Evolutionary conservation across 1,284 basidiomycete genomes (phyloP).

Genomic region (Mycosarcoma maydis): DNA sequence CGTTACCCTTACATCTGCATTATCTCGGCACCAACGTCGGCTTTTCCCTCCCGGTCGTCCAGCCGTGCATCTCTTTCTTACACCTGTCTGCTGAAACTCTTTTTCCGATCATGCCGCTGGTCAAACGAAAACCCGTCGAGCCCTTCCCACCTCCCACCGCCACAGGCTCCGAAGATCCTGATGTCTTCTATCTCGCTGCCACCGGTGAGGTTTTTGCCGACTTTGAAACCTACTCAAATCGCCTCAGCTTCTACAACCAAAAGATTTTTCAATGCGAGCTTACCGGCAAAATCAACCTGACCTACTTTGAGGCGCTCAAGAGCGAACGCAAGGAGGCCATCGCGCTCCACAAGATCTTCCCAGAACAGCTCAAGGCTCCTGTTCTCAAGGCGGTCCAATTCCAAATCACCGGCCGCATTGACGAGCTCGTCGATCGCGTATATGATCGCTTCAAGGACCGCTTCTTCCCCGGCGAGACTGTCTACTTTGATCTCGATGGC

Average conservation of each 20-base stretch:
- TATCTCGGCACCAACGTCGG: no score
- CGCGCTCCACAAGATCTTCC: conserved; percentile 88
- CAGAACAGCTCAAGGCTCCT: conserved; percentile 87
- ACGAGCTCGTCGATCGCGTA: conserved; percentile 90
- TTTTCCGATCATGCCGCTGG: conserved; percentile 52
- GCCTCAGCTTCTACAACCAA: conserved; percentile 91
- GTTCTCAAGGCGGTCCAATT: conserved; percentile 93
- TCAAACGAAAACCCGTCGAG: conserved; percentile 62
- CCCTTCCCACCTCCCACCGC: conserved; percentile 52
- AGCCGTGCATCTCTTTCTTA: no score
- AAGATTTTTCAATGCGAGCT: conserved; percentile 95
- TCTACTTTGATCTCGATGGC: conserved; percentile 64
- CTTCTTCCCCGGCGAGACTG: conserved; percentile 82
- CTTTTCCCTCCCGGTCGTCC: no score
- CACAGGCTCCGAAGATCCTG: conserved; percentile 53
- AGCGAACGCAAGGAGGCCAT: conserved; percentile 88
- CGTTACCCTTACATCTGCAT: no score
- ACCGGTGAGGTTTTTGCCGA: conserved; percentile 65
- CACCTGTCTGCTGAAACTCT: no score
- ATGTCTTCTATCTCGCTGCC: conserved; percentile 61
- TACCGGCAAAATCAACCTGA: conserved; percentile 88
- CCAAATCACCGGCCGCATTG: conserved; percentile 87
- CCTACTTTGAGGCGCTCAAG: conserved; percentile 91
- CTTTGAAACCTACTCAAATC: conserved; percentile 77
- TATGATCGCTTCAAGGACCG: conserved; percentile 95